These are phyloP conservation scores for Leccinum fibrillosum DNA, from an alignment of 768 basidiomycete genomes.

Conservation along the genomic window DNA sequence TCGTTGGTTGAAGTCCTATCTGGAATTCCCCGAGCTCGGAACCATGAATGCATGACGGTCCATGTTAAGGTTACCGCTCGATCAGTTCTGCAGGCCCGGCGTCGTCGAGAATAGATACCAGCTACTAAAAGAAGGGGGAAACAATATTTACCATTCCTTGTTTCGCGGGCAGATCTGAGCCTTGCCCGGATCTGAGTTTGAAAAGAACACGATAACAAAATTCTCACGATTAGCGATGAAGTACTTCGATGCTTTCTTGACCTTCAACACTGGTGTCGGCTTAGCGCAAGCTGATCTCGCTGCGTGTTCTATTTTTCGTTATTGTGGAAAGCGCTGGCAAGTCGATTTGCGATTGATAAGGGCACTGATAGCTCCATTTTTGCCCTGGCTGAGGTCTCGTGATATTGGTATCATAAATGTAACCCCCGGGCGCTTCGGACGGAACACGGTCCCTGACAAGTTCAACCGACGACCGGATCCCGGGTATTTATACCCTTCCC, in stretches of 20 bases:
- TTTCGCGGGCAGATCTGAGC: too few relatives aligned
- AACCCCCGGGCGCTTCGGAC: conserved; percentile 6
- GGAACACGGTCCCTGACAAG: conserved; percentile 11
- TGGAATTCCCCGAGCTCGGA: not conserved
- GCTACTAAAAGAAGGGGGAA: too few relatives aligned
- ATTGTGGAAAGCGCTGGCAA: not conserved
- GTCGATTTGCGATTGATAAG: not conserved
- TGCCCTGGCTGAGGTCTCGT: not conserved
- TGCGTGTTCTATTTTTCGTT: not conserved
- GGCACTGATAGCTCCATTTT: not conserved
- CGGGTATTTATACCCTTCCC: conserved; percentile 8
- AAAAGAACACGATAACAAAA: not conserved
- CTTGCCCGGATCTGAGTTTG: too few relatives aligned
- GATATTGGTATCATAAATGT: not conserved
- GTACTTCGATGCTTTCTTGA: too few relatives aligned
- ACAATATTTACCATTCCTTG: too few relatives aligned
- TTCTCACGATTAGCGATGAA: not conserved
- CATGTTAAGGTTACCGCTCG: too few relatives aligned
- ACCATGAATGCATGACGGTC: too few relatives aligned
- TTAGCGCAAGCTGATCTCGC: not conserved
- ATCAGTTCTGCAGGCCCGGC: too few relatives aligned
- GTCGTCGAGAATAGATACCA: too few relatives aligned
- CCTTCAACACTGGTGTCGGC: not conserved
- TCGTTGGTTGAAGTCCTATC: not conserved
- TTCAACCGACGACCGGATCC: not conserved